Evolutionary conservation across 2,329 filamentous ascomycete species (phyloP), one percentile per base, ranked within the genome.

Genomic region (Chaetomiaceae sp.): DNA sequence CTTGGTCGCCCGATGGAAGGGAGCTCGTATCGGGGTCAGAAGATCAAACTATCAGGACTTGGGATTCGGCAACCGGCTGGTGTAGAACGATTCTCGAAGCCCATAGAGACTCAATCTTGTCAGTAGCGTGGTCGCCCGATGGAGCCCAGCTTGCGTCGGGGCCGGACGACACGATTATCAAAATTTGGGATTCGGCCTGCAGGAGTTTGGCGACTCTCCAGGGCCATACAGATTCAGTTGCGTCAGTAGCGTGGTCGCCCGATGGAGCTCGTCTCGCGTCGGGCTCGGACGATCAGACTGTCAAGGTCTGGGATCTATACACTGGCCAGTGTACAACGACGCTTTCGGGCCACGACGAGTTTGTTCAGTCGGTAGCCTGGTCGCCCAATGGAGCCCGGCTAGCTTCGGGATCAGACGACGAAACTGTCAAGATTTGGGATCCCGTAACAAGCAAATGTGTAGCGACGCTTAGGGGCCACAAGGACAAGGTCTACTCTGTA

Each of bases 241-340:
- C 3, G 27, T 44, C 41, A 33, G 41, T 44, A 27, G 41, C 16
- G 11, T 44, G 41, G 41, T 44, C 41, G 41, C 41, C 27, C 29
- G 41, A 44, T 44, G 41, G 27, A 33, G 23, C 41, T 27, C 41
- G 23, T 27, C 41, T 44, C 18, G 41, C 41, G 29, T 44, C 41
- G 18, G 41, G 41, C n/a, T 44, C 41, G 18, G 14, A 23, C 18
- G 41, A 44, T 27, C 14, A 9, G 41, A 20, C 41, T 13, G 18
- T 44, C 18, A 23, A 44, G 41, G 25, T 44, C 41, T 44, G 29
- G 37, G 13, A 40, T n/a, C 37, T 40, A 40, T 6, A n/a, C n/a
- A 40, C 37, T 21, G 18, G n/a, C 37, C 20, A 23, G 18, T 40
- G 20, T 23, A 16, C n/a, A 10, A 16, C 37, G 7, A 40, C 37